phyloP scores from a whole-genome alignment of 106 monocot species.

The Agapanthus africanus region DNA sequence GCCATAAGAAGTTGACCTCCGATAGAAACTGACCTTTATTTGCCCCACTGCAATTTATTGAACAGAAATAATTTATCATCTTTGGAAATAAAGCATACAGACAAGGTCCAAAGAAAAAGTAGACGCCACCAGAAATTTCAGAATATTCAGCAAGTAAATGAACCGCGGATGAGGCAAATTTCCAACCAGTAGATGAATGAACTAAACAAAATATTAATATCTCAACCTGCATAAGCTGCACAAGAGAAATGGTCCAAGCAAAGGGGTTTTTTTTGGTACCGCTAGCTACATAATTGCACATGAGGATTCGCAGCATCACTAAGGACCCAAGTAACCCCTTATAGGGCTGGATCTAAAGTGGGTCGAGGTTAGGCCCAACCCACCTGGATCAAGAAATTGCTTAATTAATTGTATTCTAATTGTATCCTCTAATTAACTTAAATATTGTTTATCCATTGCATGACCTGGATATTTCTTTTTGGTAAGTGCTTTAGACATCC shows the following conservation, averaged over 20 bases:
- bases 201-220: neutral
- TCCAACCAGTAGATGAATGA: neutral
- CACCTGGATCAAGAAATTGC: too few species aligned
- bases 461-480: too few species aligned
- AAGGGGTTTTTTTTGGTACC: neutral
- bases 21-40: slow-evolving; percentile 52
- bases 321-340: neutral
- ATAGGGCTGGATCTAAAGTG: too few species aligned
- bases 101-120: neutral
- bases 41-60: slow-evolving; percentile 56
- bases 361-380: too few species aligned
- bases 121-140: neutral
- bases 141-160: too few species aligned
- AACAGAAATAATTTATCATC: too few species aligned
- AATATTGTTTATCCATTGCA: too few species aligned
- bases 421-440: too few species aligned
- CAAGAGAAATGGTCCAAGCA: neutral
- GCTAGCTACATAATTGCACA: neutral
- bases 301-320: neutral
- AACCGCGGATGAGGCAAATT: too few species aligned
- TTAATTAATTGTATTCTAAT: too few species aligned
- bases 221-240: neutral
- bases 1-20: slow-evolving; percentile 62
- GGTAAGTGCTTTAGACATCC: too few species aligned
- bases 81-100: too few species aligned